Evolutionary conservation across 768 basidiomycete species (phyloP).

Genomic region (Xerocomellus intermedius): DNA sequence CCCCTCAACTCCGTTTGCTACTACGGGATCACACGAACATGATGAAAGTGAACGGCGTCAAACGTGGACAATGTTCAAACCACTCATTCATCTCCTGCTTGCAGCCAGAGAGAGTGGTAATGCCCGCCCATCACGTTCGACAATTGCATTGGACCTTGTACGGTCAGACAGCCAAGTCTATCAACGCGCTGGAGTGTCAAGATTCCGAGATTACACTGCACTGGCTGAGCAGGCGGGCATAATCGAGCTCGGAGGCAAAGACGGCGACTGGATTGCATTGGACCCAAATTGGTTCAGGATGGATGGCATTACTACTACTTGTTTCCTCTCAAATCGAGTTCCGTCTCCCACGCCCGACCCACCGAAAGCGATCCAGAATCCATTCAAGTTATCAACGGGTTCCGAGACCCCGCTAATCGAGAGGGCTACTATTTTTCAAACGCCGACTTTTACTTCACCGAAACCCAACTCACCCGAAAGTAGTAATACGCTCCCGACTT

Average conservation of each 20-base stretch:
- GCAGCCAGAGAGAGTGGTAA: slow-evolving; percentile 30
- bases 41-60: not conserved
- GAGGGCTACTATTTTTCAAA: not conserved
- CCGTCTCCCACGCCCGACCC: slow-evolving; percentile 17
- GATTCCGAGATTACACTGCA: slow-evolving; percentile 26
- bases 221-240: slow-evolving; percentile 29
- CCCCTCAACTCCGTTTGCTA: slow-evolving; percentile 3
- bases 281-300: slow-evolving; percentile 25
- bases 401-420: slow-evolving; percentile 10
- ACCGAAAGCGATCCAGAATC: not conserved
- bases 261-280: slow-evolving; percentile 25
- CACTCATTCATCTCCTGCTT: slow-evolving; percentile 26
- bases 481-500: not conserved
- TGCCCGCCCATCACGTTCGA: slow-evolving; percentile 38
- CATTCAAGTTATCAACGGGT: slow-evolving; percentile 9
- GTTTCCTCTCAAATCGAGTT: not conserved
- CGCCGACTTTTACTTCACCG: not conserved
- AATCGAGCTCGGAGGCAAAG: slow-evolving; percentile 21
- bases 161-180: slow-evolving; percentile 27
- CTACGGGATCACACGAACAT: not conserved
- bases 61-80: slow-evolving; percentile 30
- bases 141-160: slow-evolving; percentile 35
- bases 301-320: not conserved
- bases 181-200: slow-evolving; percentile 24
- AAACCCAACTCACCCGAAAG: not conserved